phyloP scores from a whole-genome alignment of 768 basidiomycete genomes.

The Russula brevipes region DNA sequence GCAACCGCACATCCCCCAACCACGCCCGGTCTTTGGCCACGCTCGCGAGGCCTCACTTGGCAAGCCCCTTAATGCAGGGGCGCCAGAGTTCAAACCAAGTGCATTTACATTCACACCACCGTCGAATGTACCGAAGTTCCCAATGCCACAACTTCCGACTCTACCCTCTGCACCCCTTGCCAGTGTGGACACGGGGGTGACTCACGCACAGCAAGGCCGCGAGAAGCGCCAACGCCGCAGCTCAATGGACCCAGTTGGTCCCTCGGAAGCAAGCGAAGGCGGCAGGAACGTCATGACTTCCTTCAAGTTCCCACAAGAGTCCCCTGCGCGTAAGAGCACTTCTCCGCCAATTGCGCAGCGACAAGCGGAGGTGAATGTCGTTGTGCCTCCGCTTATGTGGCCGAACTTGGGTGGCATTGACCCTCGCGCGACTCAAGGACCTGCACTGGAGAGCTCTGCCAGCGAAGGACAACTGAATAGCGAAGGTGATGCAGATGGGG shows the following conservation, averaged over 20 bases:
- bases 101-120: constrained; percentile 77
- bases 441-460: constrained; percentile 1
- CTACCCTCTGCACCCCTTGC: constrained; percentile 33
- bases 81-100: constrained; percentile 74
- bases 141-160: constrained; percentile 31
- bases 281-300: constrained; percentile 50
- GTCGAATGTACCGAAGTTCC: constrained; percentile 56
- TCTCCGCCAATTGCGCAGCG: constrained; percentile 35
- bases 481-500: constrained; percentile 21
- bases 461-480: constrained; percentile 20
- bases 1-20: background rate
- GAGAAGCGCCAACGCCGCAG: constrained; percentile 71
- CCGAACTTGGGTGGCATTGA: constrained; percentile 48
- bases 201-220: constrained; percentile 56
- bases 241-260: constrained; percentile 35
- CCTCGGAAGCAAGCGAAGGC: constrained; percentile 50
- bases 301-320: constrained; percentile 69
- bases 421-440: constrained; percentile 24
- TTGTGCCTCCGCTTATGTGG: constrained; percentile 61
- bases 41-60: constrained; percentile 45
- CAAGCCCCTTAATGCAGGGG: constrained; percentile 72
- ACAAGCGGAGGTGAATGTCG: constrained; percentile 36
- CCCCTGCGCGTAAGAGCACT: constrained; percentile 47
- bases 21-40: constrained; percentile 28
- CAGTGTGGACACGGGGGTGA: constrained; percentile 25